Evolutionary conservation across 148 eudicot species (phyloP).

Genomic region (Cornus florida): DNA sequence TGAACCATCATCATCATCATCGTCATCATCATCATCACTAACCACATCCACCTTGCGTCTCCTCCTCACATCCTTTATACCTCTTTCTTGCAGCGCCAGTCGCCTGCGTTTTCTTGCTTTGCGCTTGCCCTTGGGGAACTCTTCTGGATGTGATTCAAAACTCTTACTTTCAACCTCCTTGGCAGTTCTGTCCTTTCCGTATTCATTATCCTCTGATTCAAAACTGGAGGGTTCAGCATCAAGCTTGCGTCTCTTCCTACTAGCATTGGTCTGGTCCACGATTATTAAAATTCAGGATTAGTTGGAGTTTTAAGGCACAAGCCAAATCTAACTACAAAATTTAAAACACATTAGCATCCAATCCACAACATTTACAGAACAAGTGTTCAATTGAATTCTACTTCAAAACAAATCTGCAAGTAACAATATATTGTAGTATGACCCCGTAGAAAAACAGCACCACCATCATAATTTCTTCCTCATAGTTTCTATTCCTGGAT

Average conservation of each 20-base stretch:
- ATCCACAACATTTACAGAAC: background rate
- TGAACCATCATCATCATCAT: conserved; percentile 53
- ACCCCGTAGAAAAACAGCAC: too few species aligned
- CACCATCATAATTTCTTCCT: too few species aligned
- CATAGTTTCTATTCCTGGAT: too few species aligned
- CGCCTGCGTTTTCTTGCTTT: conserved; percentile 76
- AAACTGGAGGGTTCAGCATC: conserved; percentile 57
- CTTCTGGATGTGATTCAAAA: conserved; percentile 63
- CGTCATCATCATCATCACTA: conserved; percentile 45
- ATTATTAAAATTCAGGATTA: background rate
- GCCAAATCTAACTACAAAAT: background rate
- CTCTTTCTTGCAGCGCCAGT: conserved; percentile 61
- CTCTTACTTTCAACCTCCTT: conserved; percentile 57
- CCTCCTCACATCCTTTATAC: conserved; percentile 56
- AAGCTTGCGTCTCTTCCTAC: conserved; percentile 75
- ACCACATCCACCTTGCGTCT: conserved; percentile 47
- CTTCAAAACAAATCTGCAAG: background rate
- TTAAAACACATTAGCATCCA: background rate
- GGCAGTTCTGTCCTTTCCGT: conserved; percentile 32
- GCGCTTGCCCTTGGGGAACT: conserved; percentile 79
- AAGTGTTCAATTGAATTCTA: background rate
- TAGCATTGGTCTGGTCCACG: conserved; percentile 59
- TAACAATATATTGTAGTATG: too few species aligned
- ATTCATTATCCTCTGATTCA: conserved; percentile 69
- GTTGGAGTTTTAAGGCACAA: background rate